Conservation (phyloP, 2,329 filamentous ascomycete species). For the Aspergillus chevalieri region DNA sequence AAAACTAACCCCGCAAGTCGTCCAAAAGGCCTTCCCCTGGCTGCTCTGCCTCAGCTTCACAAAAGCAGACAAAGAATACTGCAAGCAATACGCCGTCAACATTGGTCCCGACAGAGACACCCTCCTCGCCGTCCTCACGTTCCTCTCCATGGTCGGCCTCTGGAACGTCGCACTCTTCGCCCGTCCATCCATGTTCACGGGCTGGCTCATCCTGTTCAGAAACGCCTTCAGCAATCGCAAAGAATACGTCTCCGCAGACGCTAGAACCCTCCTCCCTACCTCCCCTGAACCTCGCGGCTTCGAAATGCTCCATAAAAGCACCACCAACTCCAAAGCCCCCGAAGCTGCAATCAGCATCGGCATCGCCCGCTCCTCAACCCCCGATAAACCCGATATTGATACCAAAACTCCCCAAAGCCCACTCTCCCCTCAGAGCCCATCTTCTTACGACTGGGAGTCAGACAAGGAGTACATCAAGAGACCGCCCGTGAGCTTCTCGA, state of each 20-base stretch:
- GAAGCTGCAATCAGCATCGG: conserved; percentile 15
- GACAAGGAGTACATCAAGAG: conserved; percentile 3
- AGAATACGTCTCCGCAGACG: conserved; percentile 88
- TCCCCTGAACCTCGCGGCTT: conserved; percentile 64
- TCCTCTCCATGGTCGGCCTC: conserved; percentile 79
- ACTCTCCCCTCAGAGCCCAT: no score
- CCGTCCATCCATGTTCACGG: conserved; percentile 75
- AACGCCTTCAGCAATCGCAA: conserved; percentile 44
- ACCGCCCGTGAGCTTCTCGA: conserved; percentile 44
- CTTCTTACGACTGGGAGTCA: no score
- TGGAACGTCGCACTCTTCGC: conserved; percentile 79
- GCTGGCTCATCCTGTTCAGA: conserved; percentile 66
- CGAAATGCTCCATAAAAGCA: conserved; percentile 60
- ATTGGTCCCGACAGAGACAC: conserved; percentile 71
- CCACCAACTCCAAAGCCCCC: conserved; percentile 24
- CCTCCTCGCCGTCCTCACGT: conserved; percentile 71
- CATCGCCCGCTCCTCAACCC: conserved; percentile 21
- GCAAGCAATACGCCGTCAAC: conserved; percentile 53
- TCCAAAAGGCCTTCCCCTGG: conserved; percentile 59
- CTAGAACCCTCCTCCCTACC: conserved; percentile 45
- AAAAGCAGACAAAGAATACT: conserved; percentile 58
- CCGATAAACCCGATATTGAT: conserved; percentile 2
- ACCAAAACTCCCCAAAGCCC: neutral
- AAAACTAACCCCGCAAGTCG: conserved; percentile 48
- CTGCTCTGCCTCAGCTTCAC: conserved; percentile 60